Base-by-base conservation (phyloP, 768 basidiomycete genomes). In the Collybia sordida region DNA sequence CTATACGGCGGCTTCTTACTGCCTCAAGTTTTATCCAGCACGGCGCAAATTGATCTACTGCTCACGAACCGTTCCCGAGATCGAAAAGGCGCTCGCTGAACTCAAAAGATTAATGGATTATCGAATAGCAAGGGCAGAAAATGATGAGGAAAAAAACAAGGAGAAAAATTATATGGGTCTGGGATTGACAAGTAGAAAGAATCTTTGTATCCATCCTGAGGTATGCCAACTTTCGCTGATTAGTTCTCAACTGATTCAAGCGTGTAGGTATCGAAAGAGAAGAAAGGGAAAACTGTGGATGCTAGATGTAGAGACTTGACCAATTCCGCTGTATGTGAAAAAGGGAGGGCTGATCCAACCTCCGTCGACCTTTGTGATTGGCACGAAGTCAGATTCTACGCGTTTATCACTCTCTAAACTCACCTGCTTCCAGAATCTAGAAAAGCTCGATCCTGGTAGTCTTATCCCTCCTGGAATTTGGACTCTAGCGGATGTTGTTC, bases 51-150 rank as follows among this genome's bases (percentile, higher is more conserved):
- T 99, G 50, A 88, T 99, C 53, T 99, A 99, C 68, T 99, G 97
- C 68, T 98, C 97, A 8, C 94, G 97, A 60, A 99, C 97, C 8
- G 97, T 99, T 7, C 97, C 97, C 3, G 97, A 99, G 72, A 99
- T 99, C 56, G 97, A 99, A 68, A 99, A 99, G 66, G 97, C 96
- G 0, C 74, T 99, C 50, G 85, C 94, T 3, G 97, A 99, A 70
- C 71, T 99, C 64, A 97, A 98, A 65, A 76, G 96, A 43, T 72
- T 99, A 18, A 91, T 99, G 83, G 83, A 82, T 21, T 98, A 98
- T 68, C 85, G 97, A 36, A 78, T 84, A 56, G 70, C 75, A 7
- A 76, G 71, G 53, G 87, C 88, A 9, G 90, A 90, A 59, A 86
- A 82, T 1, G 81, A 85, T 21, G 89, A 88, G 54, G 74, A 88